These are phyloP conservation scores for Leccinum variicolor DNA, from an alignment of 768 basidiomycete species.

Conservation along the genomic window DNA sequence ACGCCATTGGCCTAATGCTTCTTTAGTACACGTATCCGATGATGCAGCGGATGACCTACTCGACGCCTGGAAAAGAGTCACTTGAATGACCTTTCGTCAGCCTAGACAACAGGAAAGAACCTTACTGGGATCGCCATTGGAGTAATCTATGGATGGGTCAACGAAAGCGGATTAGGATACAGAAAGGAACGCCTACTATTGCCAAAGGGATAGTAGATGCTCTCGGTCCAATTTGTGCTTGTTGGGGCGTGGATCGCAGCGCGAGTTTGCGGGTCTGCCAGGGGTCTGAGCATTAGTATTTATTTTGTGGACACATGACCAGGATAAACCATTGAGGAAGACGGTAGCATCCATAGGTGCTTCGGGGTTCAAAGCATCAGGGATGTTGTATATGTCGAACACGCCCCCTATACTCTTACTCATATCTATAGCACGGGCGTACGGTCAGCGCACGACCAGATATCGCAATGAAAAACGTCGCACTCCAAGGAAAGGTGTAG, in stretches of 20 bases:
- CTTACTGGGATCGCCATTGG: slow-evolving; percentile 33
- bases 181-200: slow-evolving; percentile 19
- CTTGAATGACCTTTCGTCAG: not conserved
- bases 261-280: slow-evolving; percentile 49
- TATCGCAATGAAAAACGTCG: slow-evolving; percentile 7
- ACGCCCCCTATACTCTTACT: slow-evolving; percentile 26
- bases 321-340: slow-evolving; percentile 60
- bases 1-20: slow-evolving; percentile 52
- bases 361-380: slow-evolving; percentile 54
- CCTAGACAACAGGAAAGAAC: not conserved
- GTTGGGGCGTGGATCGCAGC: slow-evolving; percentile 67
- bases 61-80: slow-evolving; percentile 25
- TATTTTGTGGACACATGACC: not conserved
- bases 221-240: slow-evolving; percentile 44
- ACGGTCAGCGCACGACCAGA: slow-evolving; percentile 5
- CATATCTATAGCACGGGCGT: slow-evolving; percentile 9
- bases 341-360: slow-evolving; percentile 46
- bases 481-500: slow-evolving; percentile 63
- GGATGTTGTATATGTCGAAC: slow-evolving; percentile 51
- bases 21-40: slow-evolving; percentile 7
- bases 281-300: not conserved
- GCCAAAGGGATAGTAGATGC: slow-evolving; percentile 36
- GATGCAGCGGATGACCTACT: slow-evolving; percentile 23
- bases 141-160: slow-evolving; percentile 13
- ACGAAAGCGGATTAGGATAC: not conserved